These are phyloP conservation scores for Chimonanthus praecox DNA, from an alignment of 164 flowering plant species.

Conservation along the genomic window DNA sequence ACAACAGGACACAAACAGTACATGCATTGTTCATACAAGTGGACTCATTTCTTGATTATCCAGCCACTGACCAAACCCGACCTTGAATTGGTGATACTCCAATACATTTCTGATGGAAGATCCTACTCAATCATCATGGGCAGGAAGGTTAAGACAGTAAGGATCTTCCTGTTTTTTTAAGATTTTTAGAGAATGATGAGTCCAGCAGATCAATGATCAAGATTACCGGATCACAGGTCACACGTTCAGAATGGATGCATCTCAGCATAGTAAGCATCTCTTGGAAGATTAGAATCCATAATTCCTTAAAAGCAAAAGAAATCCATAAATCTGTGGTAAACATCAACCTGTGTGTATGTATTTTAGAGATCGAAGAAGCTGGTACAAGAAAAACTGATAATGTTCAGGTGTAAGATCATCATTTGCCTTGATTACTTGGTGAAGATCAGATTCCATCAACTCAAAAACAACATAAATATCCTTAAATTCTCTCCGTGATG, in stretches of 20 bases:
- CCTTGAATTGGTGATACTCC: background rate
- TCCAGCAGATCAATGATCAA: background rate
- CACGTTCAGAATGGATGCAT: too few species aligned
- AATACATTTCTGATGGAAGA: background rate
- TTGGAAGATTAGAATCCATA: background rate
- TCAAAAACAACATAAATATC: conserved; percentile 91
- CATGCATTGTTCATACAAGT: background rate
- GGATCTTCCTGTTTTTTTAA: background rate
- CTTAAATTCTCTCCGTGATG: conserved; percentile 73
- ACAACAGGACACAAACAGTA: background rate
- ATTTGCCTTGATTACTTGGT: conserved; percentile 75
- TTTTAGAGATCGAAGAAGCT: conserved; percentile 78
- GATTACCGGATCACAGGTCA: background rate
- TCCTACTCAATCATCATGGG: too few species aligned
- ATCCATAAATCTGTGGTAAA: background rate
- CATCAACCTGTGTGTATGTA: conserved; percentile 69
- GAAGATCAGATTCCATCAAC: conserved; percentile 92
- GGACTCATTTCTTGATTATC: background rate
- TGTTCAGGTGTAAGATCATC: conserved; percentile 79
- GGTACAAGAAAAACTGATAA: conserved; percentile 75
- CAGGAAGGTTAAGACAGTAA: background rate
- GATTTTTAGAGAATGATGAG: background rate
- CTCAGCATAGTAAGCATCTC: background rate
- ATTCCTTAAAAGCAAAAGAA: background rate
- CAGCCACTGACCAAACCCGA: background rate